Percentiles rank a stretch among this genome's conserved stretches.
These are phyloP conservation scores for Saccharomycopsis oosterbeekiorum DNA, from an alignment of 805 yeast species.

Conservation along the genomic window DNA sequence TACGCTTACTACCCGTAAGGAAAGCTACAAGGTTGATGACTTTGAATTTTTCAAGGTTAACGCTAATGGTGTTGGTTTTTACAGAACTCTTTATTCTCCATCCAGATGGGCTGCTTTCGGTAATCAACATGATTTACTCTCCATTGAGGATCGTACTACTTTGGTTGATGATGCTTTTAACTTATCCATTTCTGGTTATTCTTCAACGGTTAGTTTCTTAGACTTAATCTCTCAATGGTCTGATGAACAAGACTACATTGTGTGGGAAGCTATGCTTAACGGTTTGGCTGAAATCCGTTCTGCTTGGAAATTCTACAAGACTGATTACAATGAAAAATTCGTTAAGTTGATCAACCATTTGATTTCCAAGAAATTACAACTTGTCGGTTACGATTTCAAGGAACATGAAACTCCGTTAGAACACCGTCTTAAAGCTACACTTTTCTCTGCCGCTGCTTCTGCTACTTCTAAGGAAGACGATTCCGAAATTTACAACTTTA, in stretches of 20 bases:
- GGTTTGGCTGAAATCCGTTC: constrained; percentile 39
- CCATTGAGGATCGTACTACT: constrained; percentile 72
- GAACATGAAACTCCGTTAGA: constrained; percentile 46
- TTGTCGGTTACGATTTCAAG: constrained; percentile 57
- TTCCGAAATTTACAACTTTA: constrained; percentile 28
- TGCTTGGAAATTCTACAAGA: constrained; percentile 47
- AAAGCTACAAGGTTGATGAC: constrained; percentile 35
- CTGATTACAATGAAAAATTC: constrained; percentile 35
- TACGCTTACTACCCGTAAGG: constrained; percentile 43
- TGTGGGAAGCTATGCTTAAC: constrained; percentile 52
- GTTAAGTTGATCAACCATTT: constrained; percentile 44
- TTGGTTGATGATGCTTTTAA: constrained; percentile 73
- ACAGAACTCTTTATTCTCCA: constrained; percentile 60
- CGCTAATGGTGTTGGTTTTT: constrained; percentile 65
- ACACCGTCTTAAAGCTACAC: constrained; percentile 56
- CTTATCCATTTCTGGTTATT: constrained; percentile 60
- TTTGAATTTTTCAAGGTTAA: constrained; percentile 56
- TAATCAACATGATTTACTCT: constrained; percentile 42
- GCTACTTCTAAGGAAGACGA: constrained; percentile 30
- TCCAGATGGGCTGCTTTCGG: constrained; percentile 65
- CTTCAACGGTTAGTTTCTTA: constrained; percentile 51
- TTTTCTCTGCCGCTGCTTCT: constrained; percentile 51
- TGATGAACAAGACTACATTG: constrained; percentile 50
- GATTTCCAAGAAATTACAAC: constrained; percentile 41
- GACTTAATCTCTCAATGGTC: constrained; percentile 52